These are phyloP conservation scores for Metroxylon sagu DNA, from an alignment of 176 grass and related monocot genomes.

Conservation along the genomic window DNA sequence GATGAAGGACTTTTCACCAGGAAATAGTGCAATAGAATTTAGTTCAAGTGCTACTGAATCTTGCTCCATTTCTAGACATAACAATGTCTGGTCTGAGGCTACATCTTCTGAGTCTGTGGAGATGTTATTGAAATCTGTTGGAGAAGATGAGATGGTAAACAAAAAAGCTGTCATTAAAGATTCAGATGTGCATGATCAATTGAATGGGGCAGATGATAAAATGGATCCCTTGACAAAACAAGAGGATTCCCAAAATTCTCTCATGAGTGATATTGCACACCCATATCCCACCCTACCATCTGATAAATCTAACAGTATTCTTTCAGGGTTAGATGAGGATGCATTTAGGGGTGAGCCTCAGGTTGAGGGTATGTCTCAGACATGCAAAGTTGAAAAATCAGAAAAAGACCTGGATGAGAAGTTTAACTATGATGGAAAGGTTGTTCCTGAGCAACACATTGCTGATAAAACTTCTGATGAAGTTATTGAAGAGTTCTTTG, in stretches of 20 bases:
- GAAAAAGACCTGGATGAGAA: slow-evolving; percentile 20
- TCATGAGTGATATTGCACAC: slow-evolving; percentile 4
- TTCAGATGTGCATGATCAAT: slow-evolving; percentile 25
- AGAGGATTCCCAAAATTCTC: slow-evolving; percentile 22
- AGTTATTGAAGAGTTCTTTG: slow-evolving; percentile 36
- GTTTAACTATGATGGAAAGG: slow-evolving; percentile 11
- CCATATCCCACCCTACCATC: slow-evolving; percentile 16
- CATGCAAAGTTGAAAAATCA: slow-evolving; percentile 22
- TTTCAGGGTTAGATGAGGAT: slow-evolving; percentile 16
- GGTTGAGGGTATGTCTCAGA: slow-evolving; percentile 20
- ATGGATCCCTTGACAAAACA: slow-evolving; percentile 29
- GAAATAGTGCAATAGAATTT: slow-evolving; percentile 58
- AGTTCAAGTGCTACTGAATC: slow-evolving; percentile 47
- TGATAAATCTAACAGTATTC: slow-evolving; percentile 10
- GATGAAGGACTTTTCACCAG: slow-evolving; percentile 77
- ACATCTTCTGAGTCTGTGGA: slow-evolving; percentile 85
- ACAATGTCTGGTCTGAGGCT: slow-evolving; percentile 89
- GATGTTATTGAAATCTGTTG: slow-evolving; percentile 79
- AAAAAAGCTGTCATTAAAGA: slow-evolving; percentile 28
- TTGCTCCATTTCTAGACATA: slow-evolving; percentile 46
- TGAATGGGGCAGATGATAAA: slow-evolving; percentile 33
- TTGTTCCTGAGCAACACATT: slow-evolving; percentile 24
- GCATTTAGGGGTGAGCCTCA: slow-evolving; percentile 14
- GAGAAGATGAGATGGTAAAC: slow-evolving; percentile 52
- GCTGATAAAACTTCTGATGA: slow-evolving; percentile 30